Evolutionary conservation across 2,329 filamentous ascomycete species (phyloP).

Genomic region (Macroventuria anomochaeta): DNA sequence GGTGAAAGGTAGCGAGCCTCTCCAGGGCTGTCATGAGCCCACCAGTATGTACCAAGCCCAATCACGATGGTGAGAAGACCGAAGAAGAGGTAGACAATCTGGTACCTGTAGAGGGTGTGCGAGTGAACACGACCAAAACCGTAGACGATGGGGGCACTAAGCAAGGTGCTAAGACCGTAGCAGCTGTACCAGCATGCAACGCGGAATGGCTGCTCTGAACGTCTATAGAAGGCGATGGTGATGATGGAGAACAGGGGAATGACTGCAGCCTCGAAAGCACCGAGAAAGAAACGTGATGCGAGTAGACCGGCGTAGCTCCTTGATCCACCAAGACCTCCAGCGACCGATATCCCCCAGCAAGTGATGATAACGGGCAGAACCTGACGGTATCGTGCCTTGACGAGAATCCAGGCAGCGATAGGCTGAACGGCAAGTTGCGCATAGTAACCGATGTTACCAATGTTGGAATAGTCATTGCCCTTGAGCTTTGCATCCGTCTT

Average conservation of each 20-base stretch:
- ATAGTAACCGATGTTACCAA: conserved; percentile 57
- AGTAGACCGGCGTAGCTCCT: conserved; percentile 29
- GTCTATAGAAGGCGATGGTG: conserved; percentile 33
- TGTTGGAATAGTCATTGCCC: conserved; percentile 56
- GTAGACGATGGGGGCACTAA: conserved; percentile 67
- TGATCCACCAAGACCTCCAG: conserved; percentile 31
- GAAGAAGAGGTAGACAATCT: conserved; percentile 59
- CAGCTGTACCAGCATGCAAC: conserved; percentile 68
- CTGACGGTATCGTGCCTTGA: conserved; percentile 49
- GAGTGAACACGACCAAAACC: conserved; percentile 64
- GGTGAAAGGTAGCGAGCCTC: conserved; percentile 67
- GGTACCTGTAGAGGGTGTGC: conserved; percentile 65
- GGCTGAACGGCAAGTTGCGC: conserved; percentile 61
- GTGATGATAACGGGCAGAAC: conserved; percentile 31
- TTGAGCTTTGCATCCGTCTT: conserved; percentile 41
- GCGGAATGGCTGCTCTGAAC: conserved; percentile 30
- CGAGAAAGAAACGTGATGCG: conserved; percentile 31
- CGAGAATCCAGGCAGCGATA: conserved; percentile 58
- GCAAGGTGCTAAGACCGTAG: conserved; percentile 65
- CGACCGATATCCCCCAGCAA: conserved; percentile 58
- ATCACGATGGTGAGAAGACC: conserved; percentile 51
- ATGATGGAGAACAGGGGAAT: conserved; percentile 36
- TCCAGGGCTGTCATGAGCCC: conserved; percentile 62
- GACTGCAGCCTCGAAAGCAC: conserved; percentile 37
- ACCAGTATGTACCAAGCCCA: conserved; percentile 51